A percentile compares a stretch with the other conserved stretches of the same genome.
Evolutionary conservation across 225 moss, liverwort and hornwort genomes (phyloP).

Genomic region (Antitrichia curtipendula): DNA sequence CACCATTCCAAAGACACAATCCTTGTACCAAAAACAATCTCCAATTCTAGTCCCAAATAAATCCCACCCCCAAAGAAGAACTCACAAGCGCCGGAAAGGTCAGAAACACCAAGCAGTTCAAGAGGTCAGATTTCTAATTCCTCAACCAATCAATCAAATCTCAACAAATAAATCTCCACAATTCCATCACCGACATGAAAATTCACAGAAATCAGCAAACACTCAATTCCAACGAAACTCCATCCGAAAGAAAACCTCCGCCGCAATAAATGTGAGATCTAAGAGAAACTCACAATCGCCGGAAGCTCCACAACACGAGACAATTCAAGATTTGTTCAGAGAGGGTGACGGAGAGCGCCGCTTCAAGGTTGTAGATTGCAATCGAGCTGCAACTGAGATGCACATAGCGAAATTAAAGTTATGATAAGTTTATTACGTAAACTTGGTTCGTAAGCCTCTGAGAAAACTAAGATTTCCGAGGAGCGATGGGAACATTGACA

Average conservation of each 20-base stretch:
- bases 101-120: not conserved
- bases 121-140: not conserved
- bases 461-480: not conserved
- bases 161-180: not conserved
- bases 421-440: too few relatives aligned
- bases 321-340: not conserved
- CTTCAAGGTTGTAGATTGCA: not conserved
- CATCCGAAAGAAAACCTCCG: not conserved
- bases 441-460: not conserved
- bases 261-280: not conserved
- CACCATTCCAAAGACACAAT: not conserved
- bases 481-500: not conserved
- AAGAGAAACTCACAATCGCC: not conserved
- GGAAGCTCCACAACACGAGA: not conserved
- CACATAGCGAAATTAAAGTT: not conserved
- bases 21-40: not conserved
- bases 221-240: not conserved
- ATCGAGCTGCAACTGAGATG: not conserved
- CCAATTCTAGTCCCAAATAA: not conserved
- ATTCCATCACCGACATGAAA: not conserved
- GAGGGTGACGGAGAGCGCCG: not conserved
- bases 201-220: not conserved
- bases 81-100: not conserved
- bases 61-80: not conserved
- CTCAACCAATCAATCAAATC: not conserved